Evolutionary conservation across 352 stramenopile genomes (phyloP).

Genomic region (Globisporangium iwayamae): DNA sequence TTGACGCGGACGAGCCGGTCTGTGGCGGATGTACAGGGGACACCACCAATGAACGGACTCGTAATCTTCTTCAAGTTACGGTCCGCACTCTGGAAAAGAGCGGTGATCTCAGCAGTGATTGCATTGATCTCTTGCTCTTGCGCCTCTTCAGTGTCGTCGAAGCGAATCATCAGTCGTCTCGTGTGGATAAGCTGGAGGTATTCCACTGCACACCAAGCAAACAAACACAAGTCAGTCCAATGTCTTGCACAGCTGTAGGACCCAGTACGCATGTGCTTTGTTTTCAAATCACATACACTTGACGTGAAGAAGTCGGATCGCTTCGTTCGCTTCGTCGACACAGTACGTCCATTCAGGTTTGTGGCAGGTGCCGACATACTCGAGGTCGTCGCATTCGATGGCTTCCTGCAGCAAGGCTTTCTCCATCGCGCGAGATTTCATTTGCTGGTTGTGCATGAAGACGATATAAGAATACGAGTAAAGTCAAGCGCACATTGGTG

Average conservation of each 20-base stretch:
- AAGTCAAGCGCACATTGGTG: no score
- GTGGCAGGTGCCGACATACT: slow-evolving; percentile 24
- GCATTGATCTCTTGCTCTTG: slow-evolving; percentile 73
- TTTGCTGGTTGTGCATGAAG: slow-evolving; percentile 19
- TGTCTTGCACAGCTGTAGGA: neutral
- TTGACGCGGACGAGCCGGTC: slow-evolving; percentile 64
- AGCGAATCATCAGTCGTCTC: slow-evolving; percentile 76
- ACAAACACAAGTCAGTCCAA: neutral
- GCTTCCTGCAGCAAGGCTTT: slow-evolving; percentile 59
- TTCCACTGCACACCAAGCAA: slow-evolving; percentile 39
- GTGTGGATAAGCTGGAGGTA: slow-evolving; percentile 81
- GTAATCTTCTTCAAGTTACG: slow-evolving; percentile 70
- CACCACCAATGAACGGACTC: slow-evolving; percentile 43
- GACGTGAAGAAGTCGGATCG: slow-evolving; percentile 55
- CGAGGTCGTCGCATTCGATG: slow-evolving; percentile 29
- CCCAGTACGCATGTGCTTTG: no score
- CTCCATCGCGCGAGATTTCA: slow-evolving; percentile 55
- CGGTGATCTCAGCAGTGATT: slow-evolving; percentile 58
- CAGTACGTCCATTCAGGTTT: slow-evolving; percentile 65
- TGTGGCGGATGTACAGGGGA: slow-evolving; percentile 38
- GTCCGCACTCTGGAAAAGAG: slow-evolving; percentile 68
- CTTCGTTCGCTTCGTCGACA: slow-evolving; percentile 61
- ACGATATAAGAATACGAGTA: no score
- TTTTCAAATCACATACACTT: slow-evolving; percentile 42
- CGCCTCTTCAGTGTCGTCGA: slow-evolving; percentile 59